Percentiles rank a stretch among this genome's conserved stretches.
These are phyloP conservation scores for Gastrolobium villosum DNA, from an alignment of 306 rosid species.

Conservation along the genomic window DNA sequence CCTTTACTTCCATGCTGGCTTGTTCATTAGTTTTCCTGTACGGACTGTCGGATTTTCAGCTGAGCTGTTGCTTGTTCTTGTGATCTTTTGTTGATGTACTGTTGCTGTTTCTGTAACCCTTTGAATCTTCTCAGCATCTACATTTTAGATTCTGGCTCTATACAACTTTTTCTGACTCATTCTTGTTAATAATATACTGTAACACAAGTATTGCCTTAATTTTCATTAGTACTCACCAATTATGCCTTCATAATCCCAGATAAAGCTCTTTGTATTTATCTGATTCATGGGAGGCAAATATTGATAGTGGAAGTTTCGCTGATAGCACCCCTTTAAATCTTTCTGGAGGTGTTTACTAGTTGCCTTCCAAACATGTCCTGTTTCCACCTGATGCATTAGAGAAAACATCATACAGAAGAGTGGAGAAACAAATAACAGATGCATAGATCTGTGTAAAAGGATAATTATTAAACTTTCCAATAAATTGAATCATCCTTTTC, in stretches of 20 bases:
- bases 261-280: conserved; percentile 53
- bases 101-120: conserved; percentile 24
- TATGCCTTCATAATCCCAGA: conserved; percentile 66
- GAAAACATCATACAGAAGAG: background rate
- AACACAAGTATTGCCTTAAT: conserved; percentile 33
- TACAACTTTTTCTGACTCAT: conserved; percentile 23
- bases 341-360: conserved; percentile 56
- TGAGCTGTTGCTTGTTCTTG: background rate
- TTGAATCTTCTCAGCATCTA: conserved; percentile 1
- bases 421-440: conserved; percentile 22
- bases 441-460: background rate
- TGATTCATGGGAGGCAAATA: conserved; percentile 63
- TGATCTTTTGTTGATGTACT: conserved; percentile 6
- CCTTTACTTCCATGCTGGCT: background rate
- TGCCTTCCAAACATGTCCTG: conserved; percentile 51
- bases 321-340: conserved; percentile 46
- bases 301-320: conserved; percentile 42
- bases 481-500: background rate
- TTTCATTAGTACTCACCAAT: conserved; percentile 2
- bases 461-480: conserved; percentile 15
- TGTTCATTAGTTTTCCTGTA: conserved; percentile 30
- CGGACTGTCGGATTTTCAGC: conserved; percentile 15
- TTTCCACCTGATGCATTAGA: background rate
- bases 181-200: conserved; percentile 26
- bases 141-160: conserved; percentile 14